Evolutionary conservation across 306 rosid species (phyloP).

Genomic region (Quercus robur): DNA sequence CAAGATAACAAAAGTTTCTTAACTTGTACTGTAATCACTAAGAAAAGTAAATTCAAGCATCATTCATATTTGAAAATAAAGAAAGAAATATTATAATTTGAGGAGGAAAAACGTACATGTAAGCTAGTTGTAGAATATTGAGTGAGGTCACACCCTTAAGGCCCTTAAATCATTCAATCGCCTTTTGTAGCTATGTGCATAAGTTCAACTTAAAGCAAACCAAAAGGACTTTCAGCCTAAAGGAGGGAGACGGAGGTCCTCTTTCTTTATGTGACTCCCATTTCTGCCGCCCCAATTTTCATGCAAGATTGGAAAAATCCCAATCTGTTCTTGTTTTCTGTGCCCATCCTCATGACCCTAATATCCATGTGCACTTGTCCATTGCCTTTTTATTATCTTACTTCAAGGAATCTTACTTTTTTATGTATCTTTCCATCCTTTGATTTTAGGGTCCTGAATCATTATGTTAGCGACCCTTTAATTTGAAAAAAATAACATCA

Average conservation of each 20-base stretch:
- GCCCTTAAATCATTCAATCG: conserved; percentile 31
- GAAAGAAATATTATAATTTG: neutral
- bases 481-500: conserved; percentile 27
- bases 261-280: neutral
- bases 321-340: conserved; percentile 29
- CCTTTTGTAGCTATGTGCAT: conserved; percentile 14
- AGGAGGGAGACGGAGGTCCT: neutral
- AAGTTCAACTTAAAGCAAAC: conserved; percentile 26
- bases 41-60: no score
- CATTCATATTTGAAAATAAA: no score
- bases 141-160: neutral
- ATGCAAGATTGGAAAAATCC: neutral
- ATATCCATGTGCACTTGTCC: conserved; percentile 45
- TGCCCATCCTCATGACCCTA: conserved; percentile 20
- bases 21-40: no score
- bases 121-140: neutral
- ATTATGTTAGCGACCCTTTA: neutral
- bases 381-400: conserved; percentile 5
- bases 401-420: neutral
- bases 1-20: no score
- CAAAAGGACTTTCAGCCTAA: conserved; percentile 33
- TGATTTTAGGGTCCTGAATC: neutral
- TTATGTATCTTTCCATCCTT: neutral
- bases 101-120: neutral
- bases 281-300: neutral